These are phyloP conservation scores for Cephaloascus albidus DNA, from an alignment of 805 yeast species.

Conservation along the genomic window DNA sequence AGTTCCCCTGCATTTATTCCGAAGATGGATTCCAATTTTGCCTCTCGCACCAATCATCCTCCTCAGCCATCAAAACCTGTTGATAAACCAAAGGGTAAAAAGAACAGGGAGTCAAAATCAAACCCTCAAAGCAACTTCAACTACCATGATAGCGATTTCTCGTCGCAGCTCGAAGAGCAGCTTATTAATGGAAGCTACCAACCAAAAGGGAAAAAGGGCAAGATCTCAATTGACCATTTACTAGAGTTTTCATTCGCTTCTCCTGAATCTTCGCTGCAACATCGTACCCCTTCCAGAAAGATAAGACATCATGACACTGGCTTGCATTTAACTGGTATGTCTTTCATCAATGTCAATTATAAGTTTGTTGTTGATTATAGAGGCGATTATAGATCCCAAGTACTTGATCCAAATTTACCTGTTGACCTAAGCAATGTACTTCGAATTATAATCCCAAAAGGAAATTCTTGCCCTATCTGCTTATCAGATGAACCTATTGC, in stretches of 20 bases:
- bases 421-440: conserved; percentile 51
- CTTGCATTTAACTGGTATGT: conserved; percentile 50
- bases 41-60: not conserved
- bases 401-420: conserved; percentile 67
- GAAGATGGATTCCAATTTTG: not conserved
- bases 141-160: not conserved
- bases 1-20: conserved; percentile 10
- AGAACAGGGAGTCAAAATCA: not conserved
- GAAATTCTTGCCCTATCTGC: conserved; percentile 88
- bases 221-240: conserved; percentile 53
- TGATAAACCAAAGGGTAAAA: not conserved
- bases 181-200: not conserved
- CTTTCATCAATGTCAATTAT: conserved; percentile 75
- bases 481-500: conserved; percentile 77
- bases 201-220: conserved; percentile 28
- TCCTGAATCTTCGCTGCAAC: conserved; percentile 14
- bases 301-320: conserved; percentile 17
- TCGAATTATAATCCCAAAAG: conserved; percentile 66
- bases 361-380: conserved; percentile 70
- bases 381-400: conserved; percentile 46
- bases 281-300: conserved; percentile 4
- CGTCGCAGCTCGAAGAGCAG: not conserved
- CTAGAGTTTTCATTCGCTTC: conserved; percentile 47
- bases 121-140: not conserved
- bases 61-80: not conserved